A percentile compares a stretch with the other conserved stretches of the same genome.
phyloP scores from a whole-genome alignment of 306 rosid genomes.

The Quercus aquifolioides region DNA sequence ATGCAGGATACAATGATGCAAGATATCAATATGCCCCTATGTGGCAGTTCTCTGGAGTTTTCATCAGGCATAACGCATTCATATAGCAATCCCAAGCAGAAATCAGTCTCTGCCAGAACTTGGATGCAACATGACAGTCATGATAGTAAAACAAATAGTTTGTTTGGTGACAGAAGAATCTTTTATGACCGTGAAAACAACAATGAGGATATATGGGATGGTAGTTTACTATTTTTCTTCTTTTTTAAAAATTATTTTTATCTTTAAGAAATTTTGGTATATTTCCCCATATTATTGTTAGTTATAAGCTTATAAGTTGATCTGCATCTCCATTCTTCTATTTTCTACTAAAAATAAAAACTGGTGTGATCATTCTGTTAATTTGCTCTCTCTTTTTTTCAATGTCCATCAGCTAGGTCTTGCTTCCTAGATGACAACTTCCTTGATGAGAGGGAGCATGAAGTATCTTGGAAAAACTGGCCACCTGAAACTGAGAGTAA shows the following conservation, averaged over 20 bases:
- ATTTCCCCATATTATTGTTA: neutral
- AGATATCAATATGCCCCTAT: constrained; percentile 38
- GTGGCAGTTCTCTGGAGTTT: constrained; percentile 34
- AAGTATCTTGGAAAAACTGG: constrained; percentile 43
- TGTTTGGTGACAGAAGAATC: constrained; percentile 38
- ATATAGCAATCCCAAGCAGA: constrained; percentile 35
- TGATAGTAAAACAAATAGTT: constrained; percentile 24
- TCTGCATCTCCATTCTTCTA: neutral
- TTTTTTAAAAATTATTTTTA: neutral
- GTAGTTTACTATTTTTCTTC: constrained; percentile 28
- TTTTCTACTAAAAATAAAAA: neutral
- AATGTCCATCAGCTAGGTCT: constrained; percentile 38
- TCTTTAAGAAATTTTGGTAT: neutral
- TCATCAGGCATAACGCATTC: constrained; percentile 31
- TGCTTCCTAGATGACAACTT: constrained; percentile 40
- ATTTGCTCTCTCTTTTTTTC: neutral
- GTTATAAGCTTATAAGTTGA: neutral
- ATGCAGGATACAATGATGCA: constrained; percentile 70
- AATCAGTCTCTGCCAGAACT: constrained; percentile 28
- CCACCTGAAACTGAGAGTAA: constrained; percentile 32
- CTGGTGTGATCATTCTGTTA: neutral
- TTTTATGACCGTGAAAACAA: constrained; percentile 31
- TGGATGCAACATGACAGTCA: constrained; percentile 27
- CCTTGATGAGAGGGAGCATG: constrained; percentile 42
- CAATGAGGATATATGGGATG: constrained; percentile 50